Evolutionary conservation across 208 protist genomes (phyloP).

Genomic region (Crithidia bombi): DNA sequence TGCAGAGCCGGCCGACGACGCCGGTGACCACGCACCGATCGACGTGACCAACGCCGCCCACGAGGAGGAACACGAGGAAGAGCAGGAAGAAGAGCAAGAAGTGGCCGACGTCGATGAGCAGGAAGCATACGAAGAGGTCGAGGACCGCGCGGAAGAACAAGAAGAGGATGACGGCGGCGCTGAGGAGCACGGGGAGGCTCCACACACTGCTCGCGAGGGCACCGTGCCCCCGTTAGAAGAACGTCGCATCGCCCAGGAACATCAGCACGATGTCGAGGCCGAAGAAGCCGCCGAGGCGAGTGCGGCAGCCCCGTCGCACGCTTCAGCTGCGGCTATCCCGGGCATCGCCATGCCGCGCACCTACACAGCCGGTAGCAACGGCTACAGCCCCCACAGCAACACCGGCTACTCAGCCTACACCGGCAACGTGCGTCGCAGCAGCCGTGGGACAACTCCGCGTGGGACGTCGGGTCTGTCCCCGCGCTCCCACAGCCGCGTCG

Average conservation of each 20-base stretch:
- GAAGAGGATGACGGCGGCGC: background rate
- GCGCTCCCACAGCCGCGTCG: slow-evolving; percentile 26
- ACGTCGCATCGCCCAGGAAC: background rate
- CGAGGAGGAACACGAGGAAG: background rate
- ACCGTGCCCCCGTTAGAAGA: slow-evolving; percentile 21
- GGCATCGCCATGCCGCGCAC: slow-evolving; percentile 16
- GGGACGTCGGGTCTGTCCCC: slow-evolving; percentile 9
- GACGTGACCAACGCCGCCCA: slow-evolving; percentile 1
- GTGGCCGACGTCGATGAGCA: slow-evolving; percentile 1
- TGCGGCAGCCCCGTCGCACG: slow-evolving; percentile 7
- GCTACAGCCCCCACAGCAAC: background rate
- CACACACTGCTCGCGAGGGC: slow-evolving; percentile 9
- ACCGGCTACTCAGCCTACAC: background rate
- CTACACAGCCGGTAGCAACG: background rate
- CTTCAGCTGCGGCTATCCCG: background rate
- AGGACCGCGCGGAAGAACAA: background rate
- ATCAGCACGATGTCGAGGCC: slow-evolving; percentile 2
- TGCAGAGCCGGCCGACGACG: slow-evolving; percentile 6
- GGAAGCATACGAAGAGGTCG: background rate
- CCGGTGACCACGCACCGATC: slow-evolving; percentile 11
- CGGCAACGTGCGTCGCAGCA: background rate
- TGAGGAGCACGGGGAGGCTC: background rate
- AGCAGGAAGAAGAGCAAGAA: background rate
- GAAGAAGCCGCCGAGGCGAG: slow-evolving; percentile 11
- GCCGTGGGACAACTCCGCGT: slow-evolving; percentile 15